Percentiles rank a stretch among this genome's conserved stretches.
These are phyloP conservation scores for Erigeron canadensis DNA, from an alignment of 129 eudicot genomes.

Conservation along the genomic window DNA sequence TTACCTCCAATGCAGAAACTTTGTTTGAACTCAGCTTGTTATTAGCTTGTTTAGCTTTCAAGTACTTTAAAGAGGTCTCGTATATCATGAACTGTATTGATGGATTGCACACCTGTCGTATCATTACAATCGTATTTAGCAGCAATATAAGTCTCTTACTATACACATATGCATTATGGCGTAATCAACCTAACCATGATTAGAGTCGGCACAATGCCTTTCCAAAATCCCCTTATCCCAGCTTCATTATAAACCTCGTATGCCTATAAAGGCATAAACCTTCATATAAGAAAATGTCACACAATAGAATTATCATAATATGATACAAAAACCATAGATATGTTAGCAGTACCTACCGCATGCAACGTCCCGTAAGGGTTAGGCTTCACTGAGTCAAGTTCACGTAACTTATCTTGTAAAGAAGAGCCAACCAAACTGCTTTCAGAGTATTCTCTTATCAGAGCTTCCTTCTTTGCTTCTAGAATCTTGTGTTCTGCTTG, in stretches of 20 bases:
- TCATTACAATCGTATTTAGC: conserved; percentile 24
- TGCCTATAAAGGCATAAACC: conserved; percentile 51
- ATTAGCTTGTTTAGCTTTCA: conserved; percentile 61
- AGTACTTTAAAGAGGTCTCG: conserved; percentile 63
- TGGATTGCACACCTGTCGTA: conserved; percentile 86
- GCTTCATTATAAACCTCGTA: conserved; percentile 88
- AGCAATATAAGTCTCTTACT: conserved; percentile 6
- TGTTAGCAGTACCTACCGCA: conserved; percentile 59
- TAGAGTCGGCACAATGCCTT: conserved; percentile 85
- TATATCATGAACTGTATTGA: conserved; percentile 97
- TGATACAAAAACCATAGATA: conserved; percentile 24
- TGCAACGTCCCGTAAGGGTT: conserved; percentile 76
- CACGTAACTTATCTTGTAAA: conserved; percentile 57
- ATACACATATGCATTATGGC: background rate
- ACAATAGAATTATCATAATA: background rate
- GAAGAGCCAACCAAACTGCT: conserved; percentile 39
- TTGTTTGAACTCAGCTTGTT: conserved; percentile 43
- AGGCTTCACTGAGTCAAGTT: conserved; percentile 69
- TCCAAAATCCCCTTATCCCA: conserved; percentile 93
- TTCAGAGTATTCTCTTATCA: conserved; percentile 55
- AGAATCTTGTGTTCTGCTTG: conserved; percentile 85
- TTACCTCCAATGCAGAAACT: conserved; percentile 78
- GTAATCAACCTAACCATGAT: conserved; percentile 68
- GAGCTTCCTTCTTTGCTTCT: conserved; percentile 81
- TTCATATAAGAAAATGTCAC: conserved; percentile 22